Base-by-base conservation (phyloP, 495 filamentous ascomycete genomes). In the Cercophora sp. region DNA sequence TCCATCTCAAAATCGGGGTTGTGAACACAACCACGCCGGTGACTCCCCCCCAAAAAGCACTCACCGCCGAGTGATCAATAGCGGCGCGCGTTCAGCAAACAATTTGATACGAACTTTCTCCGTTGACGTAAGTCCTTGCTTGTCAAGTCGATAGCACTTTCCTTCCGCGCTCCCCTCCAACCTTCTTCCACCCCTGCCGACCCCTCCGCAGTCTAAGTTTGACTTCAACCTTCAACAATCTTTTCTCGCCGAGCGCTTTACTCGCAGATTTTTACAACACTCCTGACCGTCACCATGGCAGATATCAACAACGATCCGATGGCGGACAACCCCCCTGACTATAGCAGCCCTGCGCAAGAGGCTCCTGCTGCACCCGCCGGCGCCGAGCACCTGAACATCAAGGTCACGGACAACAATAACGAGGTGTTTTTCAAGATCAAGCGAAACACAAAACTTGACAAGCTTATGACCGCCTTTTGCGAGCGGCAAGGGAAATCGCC, bases 361-460 rank as follows among this genome's bases (percentile, higher is more conserved):
- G 71, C 34, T 61, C 55, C 48, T 64, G 63, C 26, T 58, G 56
- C 25, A 36, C 57, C 61, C 9, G 60, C 55, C 36, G 71, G 78
- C 20, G 72, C 68, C 29, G 94, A 97, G 70, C 94, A 99, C 69
- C 78, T 99, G 6, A 99, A 99, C 70, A 97, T 99, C 78, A 99
- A 99, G 66, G 94, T 99, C n/a, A 97, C 94, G 0, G 94, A 99
- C 59, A 96, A 96, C 74, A 96, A 99, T 76, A 99, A 99, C 63
- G 94, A 99, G 61, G 94, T 99, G 57, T 99, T 99, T 72, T 99
- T 99, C 79, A 99, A 99, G 79, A 99, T 99, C 72, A 99, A 99
- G 83, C 87, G 92, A 4, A 90, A 87, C 4, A 99, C 94, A 0
- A 85, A 87, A 62, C 82, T 99, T 24, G 92, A 94, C 74, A 99